Percentiles rank a stretch among this genome's conserved stretches.
Conservation (phyloP, 2,329 filamentous ascomycete species). For the Talaromyces sp. region DNA sequence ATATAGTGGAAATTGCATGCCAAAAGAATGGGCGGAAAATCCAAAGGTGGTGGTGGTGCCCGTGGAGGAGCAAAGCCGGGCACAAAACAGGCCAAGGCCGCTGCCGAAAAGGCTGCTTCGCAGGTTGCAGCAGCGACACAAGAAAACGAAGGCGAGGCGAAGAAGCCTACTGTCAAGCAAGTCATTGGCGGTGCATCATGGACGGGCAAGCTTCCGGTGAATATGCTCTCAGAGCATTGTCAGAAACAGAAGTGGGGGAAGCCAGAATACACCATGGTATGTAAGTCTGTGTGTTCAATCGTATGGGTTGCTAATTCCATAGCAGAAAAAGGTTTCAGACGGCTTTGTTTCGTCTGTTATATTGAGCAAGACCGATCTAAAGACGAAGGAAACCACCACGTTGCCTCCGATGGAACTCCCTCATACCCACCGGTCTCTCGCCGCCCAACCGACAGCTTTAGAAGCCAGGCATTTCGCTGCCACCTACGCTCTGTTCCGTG, state of each 20-base stretch:
- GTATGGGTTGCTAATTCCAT: neutral
- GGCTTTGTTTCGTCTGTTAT: conserved; percentile 79
- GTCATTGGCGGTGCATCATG: conserved; percentile 92
- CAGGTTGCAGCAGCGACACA: conserved; percentile 25
- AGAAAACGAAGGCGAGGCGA: conserved; percentile 40
- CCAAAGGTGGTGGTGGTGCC: conserved; percentile 30
- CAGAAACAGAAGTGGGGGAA: conserved; percentile 95
- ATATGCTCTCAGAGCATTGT: conserved; percentile 87
- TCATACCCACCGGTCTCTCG: conserved; percentile 67
- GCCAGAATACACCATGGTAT: conserved; percentile 80
- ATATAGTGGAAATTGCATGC: conserved; percentile 3
- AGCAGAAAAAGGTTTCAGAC: conserved; percentile 59
- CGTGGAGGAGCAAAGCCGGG: conserved; percentile 36
- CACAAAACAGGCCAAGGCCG: conserved; percentile 36
- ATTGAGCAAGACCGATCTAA: conserved; percentile 66
- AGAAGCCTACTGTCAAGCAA: conserved; percentile 61
- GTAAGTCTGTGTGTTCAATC: conserved; percentile 10
- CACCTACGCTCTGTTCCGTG: conserved; percentile 82
- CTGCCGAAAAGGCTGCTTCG: conserved; percentile 26
- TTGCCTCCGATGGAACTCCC: conserved; percentile 82
- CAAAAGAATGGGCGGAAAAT: conserved; percentile 36
- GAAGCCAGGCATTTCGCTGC: conserved; percentile 93
- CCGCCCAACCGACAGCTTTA: conserved; percentile 70
- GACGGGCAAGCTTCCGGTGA: conserved; percentile 95
- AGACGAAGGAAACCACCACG: conserved; percentile 71